These are phyloP conservation scores for Backusella morwellensis DNA, from an alignment of 192 early-diverging fungal genomes.

Conservation along the genomic window DNA sequence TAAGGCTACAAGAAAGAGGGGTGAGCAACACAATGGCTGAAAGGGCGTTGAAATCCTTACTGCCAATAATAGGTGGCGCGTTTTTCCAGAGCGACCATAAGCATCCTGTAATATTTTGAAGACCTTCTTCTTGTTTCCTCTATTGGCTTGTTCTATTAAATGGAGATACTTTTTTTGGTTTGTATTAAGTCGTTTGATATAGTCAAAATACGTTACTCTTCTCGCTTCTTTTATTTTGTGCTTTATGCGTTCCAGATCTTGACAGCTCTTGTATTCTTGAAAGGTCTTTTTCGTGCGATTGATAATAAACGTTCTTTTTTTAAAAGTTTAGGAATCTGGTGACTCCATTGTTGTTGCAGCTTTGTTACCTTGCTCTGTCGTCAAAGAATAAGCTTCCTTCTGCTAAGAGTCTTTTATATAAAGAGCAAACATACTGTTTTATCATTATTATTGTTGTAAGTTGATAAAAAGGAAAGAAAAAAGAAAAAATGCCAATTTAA, in stretches of 20 bases:
- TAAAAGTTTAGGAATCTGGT: not conserved
- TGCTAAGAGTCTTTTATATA: slow-evolving; percentile 29
- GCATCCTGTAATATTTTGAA: slow-evolving; percentile 24
- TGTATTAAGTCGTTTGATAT: not conserved
- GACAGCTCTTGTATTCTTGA: slow-evolving; percentile 21
- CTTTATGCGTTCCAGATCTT: slow-evolving; percentile 19
- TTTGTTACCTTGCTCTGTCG: slow-evolving; percentile 27
- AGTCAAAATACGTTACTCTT: slow-evolving; percentile 15
- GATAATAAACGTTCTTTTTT: slow-evolving; percentile 22
- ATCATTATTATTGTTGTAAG: not conserved
- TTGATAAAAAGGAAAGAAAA: not conserved
- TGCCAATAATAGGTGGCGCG: slow-evolving; percentile 22
- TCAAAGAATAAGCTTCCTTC: slow-evolving; percentile 34
- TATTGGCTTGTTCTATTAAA: slow-evolving; percentile 27
- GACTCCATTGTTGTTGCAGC: not conserved
- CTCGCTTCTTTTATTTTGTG: slow-evolving; percentile 28
- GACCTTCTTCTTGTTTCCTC: slow-evolving; percentile 19
- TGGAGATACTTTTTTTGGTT: slow-evolving; percentile 20
- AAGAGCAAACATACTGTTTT: slow-evolving; percentile 13
- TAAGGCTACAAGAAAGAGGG: slow-evolving; percentile 4
- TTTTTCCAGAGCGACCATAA: slow-evolving; percentile 34
- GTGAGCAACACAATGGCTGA: no score
- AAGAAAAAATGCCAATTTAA: not conserved
- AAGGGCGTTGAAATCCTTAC: slow-evolving; percentile 7
- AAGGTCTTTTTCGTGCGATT: slow-evolving; percentile 21